Evolutionary conservation across 805 yeast species (phyloP), one percentile per base, ranked within the genome.

Genomic region (Lipomyces yamadae): DNA sequence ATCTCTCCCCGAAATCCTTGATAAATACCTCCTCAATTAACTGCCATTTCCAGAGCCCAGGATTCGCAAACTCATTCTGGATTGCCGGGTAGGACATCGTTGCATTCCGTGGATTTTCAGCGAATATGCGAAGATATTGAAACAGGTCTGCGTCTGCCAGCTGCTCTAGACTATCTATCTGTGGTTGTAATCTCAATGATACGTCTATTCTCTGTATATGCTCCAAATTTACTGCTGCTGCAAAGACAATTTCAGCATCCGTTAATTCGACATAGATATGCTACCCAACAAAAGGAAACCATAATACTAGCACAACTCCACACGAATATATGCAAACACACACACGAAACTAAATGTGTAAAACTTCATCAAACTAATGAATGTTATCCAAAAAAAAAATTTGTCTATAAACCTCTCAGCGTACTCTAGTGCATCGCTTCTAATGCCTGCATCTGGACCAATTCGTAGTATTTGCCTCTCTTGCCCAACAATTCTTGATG

Each of bases 381-480:
- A 52, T 0, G 34, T 29, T 8, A 13, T 48, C 53, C 10, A 52
- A n/a, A 24, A 29, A 52, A 29, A 13, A 52, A 18, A 4, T 52
- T 29, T 4, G 24, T 48, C 53, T 48, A 18, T 24, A n/a, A 18
- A 48, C 2, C 15, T 29, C n/a, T 6, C 5, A 52, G 29, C 8
- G 6, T 8, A 0, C 15, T 18, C 42, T 45, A 61, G 34, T 62
- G 85, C 63, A 78, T 78, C 58, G 82, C 80, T 0, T 81, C 77
- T 45, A 92, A 80, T 0, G 74, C 72, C 70, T 80, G 83, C 70
- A 80, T 72, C 59, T 72, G 72, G 18, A 80, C 83, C 13, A 81
- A 73, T 72, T 80, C 82, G 55, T 72, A 78, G 72, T 81, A 80
- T 39, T 76, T 76, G 60, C 81, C 79, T 53, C 75, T 69, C 61